Percentiles rank a stretch among this genome's conserved stretches.
These are phyloP conservation scores for Pseudoneurospora amorphoporcata DNA, from an alignment of 495 filamentous ascomycete species.

Conservation along the genomic window DNA sequence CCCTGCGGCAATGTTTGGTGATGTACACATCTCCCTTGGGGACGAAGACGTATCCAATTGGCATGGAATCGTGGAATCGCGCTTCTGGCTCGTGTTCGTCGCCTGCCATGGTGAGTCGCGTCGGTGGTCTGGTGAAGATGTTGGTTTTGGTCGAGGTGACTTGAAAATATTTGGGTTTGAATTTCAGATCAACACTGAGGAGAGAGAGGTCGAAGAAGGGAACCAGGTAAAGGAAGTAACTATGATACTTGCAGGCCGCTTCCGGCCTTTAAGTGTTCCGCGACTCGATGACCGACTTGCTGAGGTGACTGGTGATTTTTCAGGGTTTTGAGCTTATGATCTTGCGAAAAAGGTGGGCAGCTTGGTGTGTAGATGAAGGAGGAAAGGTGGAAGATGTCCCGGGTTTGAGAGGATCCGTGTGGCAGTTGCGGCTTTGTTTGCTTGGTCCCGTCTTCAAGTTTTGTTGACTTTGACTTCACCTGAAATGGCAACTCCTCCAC, in stretches of 20 bases:
- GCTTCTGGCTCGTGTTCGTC: conserved; percentile 10
- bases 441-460: too few relatives aligned
- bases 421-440: background rate
- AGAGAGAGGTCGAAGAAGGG: background rate
- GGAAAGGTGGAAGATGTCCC: background rate
- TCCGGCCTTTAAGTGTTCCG: background rate
- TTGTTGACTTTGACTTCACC: background rate
- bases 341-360: background rate
- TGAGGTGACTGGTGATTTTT: background rate
- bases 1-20: conserved; percentile 27
- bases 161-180: background rate
- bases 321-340: too few relatives aligned
- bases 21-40: conserved; percentile 29
- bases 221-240: background rate
- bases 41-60: conserved; percentile 26
- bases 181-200: background rate
- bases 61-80: conserved; percentile 11
- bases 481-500: background rate
- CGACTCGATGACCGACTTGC: background rate
- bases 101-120: background rate
- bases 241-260: background rate
- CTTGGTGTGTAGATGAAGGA: background rate
- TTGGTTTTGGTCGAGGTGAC: background rate
- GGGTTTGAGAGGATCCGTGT: background rate
- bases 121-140: background rate